Conservation (phyloP, 1,139 yeast species). For the Pichia sp. region DNA sequence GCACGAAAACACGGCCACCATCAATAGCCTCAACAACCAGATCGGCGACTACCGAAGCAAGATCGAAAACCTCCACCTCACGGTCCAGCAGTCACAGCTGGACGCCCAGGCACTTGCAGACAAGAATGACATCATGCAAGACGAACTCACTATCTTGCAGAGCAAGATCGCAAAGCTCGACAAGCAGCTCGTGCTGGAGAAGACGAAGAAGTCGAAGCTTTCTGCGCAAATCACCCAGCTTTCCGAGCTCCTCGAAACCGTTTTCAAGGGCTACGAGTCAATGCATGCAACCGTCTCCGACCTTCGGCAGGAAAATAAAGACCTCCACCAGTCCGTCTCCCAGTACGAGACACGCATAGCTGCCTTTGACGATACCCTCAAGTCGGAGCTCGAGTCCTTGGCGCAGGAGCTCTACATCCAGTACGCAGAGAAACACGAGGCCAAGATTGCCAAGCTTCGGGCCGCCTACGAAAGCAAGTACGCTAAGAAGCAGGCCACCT, state of each 20-base stretch:
- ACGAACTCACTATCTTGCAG: conserved; percentile 4
- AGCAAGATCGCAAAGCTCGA: conserved; percentile 1
- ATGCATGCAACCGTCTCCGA: neutral
- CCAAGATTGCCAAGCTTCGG: conserved; percentile 53
- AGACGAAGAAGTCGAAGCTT: neutral
- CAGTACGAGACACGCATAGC: conserved; percentile 24
- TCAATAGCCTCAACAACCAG: conserved; percentile 12
- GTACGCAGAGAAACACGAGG: conserved; percentile 66
- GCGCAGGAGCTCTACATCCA: conserved; percentile 65
- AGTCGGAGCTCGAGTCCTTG: conserved; percentile 48
- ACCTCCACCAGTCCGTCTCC: conserved; percentile 3
- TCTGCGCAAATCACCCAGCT: conserved; percentile 8
- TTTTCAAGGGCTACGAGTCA: conserved; percentile 3
- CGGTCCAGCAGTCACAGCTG: conserved; percentile 7
- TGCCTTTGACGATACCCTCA: conserved; percentile 42
- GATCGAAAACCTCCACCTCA: conserved; percentile 12
- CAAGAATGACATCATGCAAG: conserved; percentile 1
- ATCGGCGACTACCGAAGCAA: conserved; percentile 10
- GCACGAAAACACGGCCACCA: neutral
- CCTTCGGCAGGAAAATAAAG: conserved; percentile 4
- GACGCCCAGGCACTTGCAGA: neutral
- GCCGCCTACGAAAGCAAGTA: conserved; percentile 50
- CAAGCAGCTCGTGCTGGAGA: conserved; percentile 7
- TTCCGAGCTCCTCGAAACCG: conserved; percentile 9
- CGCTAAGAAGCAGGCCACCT: conserved; percentile 37